Evolutionary conservation across 2,329 filamentous ascomycete genomes (phyloP), one percentile per base, ranked within the genome.

Genomic region (Paecilomyces variotii): DNA sequence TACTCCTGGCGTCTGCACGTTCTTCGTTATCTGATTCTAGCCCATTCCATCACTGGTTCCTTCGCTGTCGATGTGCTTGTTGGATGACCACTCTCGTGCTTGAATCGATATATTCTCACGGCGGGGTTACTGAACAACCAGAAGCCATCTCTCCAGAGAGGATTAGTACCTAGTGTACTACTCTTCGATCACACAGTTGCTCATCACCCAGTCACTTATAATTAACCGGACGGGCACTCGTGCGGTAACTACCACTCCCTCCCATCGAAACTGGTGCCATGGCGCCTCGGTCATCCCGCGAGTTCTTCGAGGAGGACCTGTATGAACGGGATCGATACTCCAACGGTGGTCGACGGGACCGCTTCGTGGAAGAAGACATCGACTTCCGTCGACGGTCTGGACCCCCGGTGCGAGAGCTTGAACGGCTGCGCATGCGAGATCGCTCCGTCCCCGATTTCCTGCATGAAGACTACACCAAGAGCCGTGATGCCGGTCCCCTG

Each of bases 371-470:
- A 19, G 66, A 70, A 11, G 71, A 73, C 12, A 45, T 65, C 19
- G 63, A 72, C 34, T 62, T 62, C 49, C 64, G 59, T 25, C 67
- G 65, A 35, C 69, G 67, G 28, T 62, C 63, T 68, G 79, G 62
- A 70, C 80, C 65, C 65, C 76, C 62, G 57, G 80, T 70, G 70
- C 83, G 67, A 66, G 70, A 71, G 30, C 67, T 72, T n/a, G 72
- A 74, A 39, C 70, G 72, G 14, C 65, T 74, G 56, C 75, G 76
- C 24, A 67, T 76, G 10, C 73, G 76, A 45, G 76, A 76, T 14
- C 66, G 65, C 5, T 62, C 67, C 9, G 65, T 63, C 9, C 70
- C 72, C 24, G 73, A 75, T 26, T 70, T 75, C 53, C 59, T 74
- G 28, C 67, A 66, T 57, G 71, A 74, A 55, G 67, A 69, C 55